These are phyloP conservation scores for Colletotrichum sp. DNA, from an alignment of 2,329 filamentous ascomycete genomes.

Conservation along the genomic window DNA sequence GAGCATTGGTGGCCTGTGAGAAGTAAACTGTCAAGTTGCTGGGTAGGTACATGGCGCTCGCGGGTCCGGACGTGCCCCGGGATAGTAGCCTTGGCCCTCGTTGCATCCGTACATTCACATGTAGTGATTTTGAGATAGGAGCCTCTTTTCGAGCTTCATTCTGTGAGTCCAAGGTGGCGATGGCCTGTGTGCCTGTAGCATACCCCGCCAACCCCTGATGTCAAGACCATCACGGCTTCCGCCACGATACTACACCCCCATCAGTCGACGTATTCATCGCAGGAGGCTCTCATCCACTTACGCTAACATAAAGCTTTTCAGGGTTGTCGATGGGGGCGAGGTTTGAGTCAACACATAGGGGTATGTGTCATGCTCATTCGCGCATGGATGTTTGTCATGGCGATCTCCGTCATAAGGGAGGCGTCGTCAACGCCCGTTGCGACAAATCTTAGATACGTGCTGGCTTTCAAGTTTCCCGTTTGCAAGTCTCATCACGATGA, in stretches of 20 bases:
- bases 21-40: not conserved
- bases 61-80: not conserved
- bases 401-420: too few species aligned
- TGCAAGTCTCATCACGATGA: too few species aligned
- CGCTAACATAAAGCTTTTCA: not conserved
- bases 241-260: not conserved
- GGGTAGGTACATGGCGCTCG: not conserved
- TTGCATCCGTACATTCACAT: not conserved
- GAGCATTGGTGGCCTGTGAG: not conserved
- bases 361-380: fast-evolving
- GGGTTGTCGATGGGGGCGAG: not conserved
- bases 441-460: too few species aligned
- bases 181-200: not conserved
- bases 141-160: not conserved
- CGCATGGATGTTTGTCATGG: not conserved
- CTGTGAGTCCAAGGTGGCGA: not conserved
- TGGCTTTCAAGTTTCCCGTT: too few species aligned
- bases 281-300: not conserved
- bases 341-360: too few species aligned
- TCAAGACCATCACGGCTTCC: not conserved
- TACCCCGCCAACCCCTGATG: not conserved
- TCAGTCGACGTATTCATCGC: not conserved
- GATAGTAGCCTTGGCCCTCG: not conserved
- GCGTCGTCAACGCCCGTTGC: too few species aligned
- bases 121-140: not conserved